Evolutionary conservation across 2,329 filamentous ascomycete species (phyloP), one percentile per base, ranked within the genome.

Genomic region (Gnomoniopsis sp.): DNA sequence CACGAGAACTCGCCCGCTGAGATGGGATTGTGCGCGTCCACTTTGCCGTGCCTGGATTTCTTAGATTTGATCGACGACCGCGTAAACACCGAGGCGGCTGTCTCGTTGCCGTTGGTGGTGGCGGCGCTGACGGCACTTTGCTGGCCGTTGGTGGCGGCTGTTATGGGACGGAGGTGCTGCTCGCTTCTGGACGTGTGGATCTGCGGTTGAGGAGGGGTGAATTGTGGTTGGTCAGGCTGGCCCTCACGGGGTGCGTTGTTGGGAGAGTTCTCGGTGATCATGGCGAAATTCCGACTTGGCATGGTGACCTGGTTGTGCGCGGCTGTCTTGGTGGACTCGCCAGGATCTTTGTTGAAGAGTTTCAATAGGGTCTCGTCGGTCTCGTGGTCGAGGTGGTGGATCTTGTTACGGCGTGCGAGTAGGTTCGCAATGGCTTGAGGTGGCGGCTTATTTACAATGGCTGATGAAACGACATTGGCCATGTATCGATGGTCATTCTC

Each of bases 401-500:
- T 84, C 75, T 87, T 97, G 79, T 98, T 98, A 60, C 95, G 84
- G 69, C 88, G 88, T 59, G 96, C 93, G 55, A 99, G 82, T 50
- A 96, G 84, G 72, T 99, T 96, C 12, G 92, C 92, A 69, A 99
- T 89, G 66, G 76, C 93, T 71, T 88, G 86, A 1, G 93, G 91
- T 15, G 93, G 91, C 2, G 95, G 95, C 66, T 93, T 93, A 71
- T 99, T 97, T 65, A 96, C 93, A 68, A 99, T 98, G 34, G 93
- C 93, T 1, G 93, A 97, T 6, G 92, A 96, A 55, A 98, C 83
- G 21, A 99, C 83, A 69, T 99, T 99, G 53, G 88, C 89, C 86
- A 99, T 98, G 73, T 98, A 98, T 57, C 95, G 86, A 70, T 91
- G 89, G 72, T 99, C 95, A 60, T 88, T 82, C 69, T 93, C 89